phyloP scores from a whole-genome alignment of 2,329 filamentous ascomycete species.

The Pseudonectria foliicola region DNA sequence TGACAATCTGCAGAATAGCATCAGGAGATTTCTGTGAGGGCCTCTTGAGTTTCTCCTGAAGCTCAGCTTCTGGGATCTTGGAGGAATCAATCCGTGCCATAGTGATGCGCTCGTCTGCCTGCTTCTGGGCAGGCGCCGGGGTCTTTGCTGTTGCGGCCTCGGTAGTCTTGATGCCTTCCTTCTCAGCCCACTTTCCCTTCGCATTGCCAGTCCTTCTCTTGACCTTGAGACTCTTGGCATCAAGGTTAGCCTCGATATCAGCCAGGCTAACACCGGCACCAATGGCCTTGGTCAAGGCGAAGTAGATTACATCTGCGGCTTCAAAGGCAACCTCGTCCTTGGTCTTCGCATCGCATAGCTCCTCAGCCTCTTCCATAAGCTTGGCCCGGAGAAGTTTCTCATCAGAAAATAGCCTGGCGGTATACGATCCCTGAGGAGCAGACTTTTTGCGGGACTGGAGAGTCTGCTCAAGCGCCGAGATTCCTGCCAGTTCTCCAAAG shows the following conservation, averaged over 20 bases:
- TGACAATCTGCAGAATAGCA: constrained; percentile 82
- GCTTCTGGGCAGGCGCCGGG: constrained; percentile 26
- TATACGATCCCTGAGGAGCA: constrained; percentile 87
- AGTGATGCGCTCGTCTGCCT: constrained; percentile 53
- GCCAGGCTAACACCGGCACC: constrained; percentile 76
- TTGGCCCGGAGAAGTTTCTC: constrained; percentile 85
- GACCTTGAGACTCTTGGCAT: constrained; percentile 91
- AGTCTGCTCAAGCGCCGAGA: constrained; percentile 81
- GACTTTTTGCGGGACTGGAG: constrained; percentile 73
- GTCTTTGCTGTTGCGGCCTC: constrained; percentile 28
- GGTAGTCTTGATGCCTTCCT: constrained; percentile 58
- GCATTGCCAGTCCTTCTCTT: constrained; percentile 90
- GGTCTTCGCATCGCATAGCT: constrained; percentile 79
- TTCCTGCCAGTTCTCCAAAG: constrained; percentile 77
- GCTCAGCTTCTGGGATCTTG: constrained; percentile 54
- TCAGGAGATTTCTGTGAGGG: constrained; percentile 95
- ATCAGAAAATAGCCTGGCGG: constrained; percentile 85
- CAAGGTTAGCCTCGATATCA: constrained; percentile 86
- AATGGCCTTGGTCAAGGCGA: constrained; percentile 84
- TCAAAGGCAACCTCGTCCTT: constrained; percentile 87
- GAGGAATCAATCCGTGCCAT: constrained; percentile 76
- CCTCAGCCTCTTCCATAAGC: constrained; percentile 97
- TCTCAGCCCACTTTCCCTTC: constrained; percentile 85
- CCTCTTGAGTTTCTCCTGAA: constrained; percentile 71
- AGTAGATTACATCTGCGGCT: constrained; percentile 92